A percentile compares a stretch with the other conserved stretches of the same genome.
These are phyloP conservation scores for Eutrema japonicum DNA, from an alignment of 345 rosid species.

Conservation along the genomic window DNA sequence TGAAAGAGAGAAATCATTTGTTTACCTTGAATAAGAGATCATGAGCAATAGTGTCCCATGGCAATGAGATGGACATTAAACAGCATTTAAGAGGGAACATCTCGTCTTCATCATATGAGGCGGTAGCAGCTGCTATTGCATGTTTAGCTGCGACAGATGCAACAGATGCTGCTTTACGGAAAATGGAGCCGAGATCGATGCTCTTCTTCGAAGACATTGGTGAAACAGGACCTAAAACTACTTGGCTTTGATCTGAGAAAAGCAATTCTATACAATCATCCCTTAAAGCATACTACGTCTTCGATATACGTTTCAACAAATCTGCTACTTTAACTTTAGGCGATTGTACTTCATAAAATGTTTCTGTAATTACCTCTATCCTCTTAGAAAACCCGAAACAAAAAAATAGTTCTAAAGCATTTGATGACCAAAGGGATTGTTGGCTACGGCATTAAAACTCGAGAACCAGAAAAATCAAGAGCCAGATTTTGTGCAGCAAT, in stretches of 20 bases:
- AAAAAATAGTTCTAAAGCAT: background rate
- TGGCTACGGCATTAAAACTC: background rate
- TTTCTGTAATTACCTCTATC: slow-evolving; percentile 24
- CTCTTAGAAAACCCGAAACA: background rate
- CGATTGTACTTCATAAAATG: background rate
- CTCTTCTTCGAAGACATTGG: slow-evolving; percentile 79
- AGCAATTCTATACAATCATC: slow-evolving; percentile 42
- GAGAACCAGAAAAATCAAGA: background rate
- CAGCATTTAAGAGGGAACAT: slow-evolving; percentile 96
- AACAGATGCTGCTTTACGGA: slow-evolving; percentile 87
- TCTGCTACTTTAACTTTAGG: slow-evolving; percentile 4
- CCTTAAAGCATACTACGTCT: slow-evolving; percentile 34
- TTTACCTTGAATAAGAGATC: slow-evolving; percentile 93
- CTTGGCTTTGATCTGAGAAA: slow-evolving; percentile 89
- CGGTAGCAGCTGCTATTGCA: slow-evolving; percentile 90
- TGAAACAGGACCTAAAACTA: slow-evolving; percentile 77
- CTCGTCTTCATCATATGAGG: slow-evolving; percentile 70
- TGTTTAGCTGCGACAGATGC: slow-evolving; percentile 96
- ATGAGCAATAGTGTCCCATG: slow-evolving; percentile 93
- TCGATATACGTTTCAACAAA: background rate
- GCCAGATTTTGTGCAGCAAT: slow-evolving; percentile 21
- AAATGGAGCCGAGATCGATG: slow-evolving; percentile 77
- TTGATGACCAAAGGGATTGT: background rate
- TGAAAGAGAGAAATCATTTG: slow-evolving; percentile 5
- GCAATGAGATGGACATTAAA: slow-evolving; percentile 91